phyloP scores from a whole-genome alignment of 2,329 filamentous ascomycete genomes.

The Sordariomycetes sp. region DNA sequence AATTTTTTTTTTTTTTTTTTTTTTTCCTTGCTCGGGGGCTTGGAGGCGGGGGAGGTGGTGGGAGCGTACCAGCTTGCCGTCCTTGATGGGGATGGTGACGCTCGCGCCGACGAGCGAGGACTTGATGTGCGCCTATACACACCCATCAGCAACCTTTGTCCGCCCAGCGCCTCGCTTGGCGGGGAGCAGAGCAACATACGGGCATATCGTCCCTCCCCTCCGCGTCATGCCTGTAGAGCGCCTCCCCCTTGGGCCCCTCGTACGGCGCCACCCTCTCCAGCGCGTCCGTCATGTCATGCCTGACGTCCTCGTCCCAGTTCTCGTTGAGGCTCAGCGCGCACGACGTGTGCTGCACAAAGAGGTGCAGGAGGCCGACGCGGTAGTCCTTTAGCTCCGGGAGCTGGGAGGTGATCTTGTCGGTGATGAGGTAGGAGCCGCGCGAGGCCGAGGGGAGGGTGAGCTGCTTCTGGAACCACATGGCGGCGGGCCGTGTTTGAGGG shows the following conservation, averaged over 20 bases:
- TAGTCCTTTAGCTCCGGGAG: conserved; percentile 73
- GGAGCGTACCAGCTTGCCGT: conserved; percentile 57
- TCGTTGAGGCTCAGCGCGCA: conserved; percentile 88
- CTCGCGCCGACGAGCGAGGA: conserved; percentile 78
- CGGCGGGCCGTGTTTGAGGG: background rate
- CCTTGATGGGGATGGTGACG: conserved; percentile 78
- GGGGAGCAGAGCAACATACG: conserved; percentile 31
- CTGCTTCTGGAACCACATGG: conserved; percentile 73
- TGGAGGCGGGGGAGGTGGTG: background rate
- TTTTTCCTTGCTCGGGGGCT: background rate
- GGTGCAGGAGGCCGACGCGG: conserved; percentile 73
- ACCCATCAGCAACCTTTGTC: background rate
- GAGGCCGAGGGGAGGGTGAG: conserved; percentile 65
- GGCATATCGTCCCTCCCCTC: conserved; percentile 95
- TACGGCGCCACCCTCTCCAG: conserved; percentile 82
- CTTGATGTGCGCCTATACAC: conserved; percentile 75
- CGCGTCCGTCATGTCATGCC: conserved; percentile 85
- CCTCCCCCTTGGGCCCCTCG: conserved; percentile 54
- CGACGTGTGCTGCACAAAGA: conserved; percentile 92
- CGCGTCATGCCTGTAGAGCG: conserved; percentile 72
- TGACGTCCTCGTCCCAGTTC: conserved; percentile 78
- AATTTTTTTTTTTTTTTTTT: too few species aligned
- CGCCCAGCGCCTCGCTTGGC: too few species aligned
- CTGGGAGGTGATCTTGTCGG: conserved; percentile 54
- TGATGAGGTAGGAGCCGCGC: conserved; percentile 83